Conservation (phyloP, 2,329 filamentous ascomycete genomes). For the Alternaria tenuissima region DNA sequence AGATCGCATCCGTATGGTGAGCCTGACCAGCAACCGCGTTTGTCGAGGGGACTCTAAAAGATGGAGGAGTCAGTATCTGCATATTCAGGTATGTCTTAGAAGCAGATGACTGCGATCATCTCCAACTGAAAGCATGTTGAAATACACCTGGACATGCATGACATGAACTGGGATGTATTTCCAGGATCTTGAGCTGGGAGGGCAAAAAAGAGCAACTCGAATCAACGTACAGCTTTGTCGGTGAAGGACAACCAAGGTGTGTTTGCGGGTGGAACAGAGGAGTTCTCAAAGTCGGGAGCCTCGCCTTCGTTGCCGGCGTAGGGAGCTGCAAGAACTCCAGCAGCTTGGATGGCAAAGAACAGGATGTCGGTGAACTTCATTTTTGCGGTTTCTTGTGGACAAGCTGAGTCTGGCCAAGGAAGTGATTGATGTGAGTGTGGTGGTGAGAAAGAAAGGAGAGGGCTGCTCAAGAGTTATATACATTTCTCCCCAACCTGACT, state of each 20-base stretch:
- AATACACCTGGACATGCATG: background rate
- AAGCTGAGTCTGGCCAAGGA: background rate
- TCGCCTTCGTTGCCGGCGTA: background rate
- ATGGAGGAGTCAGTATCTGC: background rate
- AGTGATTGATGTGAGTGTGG: background rate
- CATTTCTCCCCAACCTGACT: background rate
- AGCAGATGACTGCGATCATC: background rate
- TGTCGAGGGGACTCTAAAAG: background rate
- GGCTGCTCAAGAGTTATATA: background rate
- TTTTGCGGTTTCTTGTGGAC: background rate
- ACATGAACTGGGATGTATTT: background rate
- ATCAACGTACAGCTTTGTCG: slow-evolving; percentile 2
- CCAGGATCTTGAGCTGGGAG: background rate
- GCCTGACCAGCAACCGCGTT: background rate
- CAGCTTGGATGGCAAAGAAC: background rate
- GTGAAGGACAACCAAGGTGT: slow-evolving; percentile 4
- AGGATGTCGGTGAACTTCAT: background rate
- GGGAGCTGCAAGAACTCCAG: slow-evolving; percentile 3
- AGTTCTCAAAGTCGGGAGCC: background rate
- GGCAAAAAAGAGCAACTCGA: too few relatives aligned
- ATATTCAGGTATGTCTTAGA: background rate
- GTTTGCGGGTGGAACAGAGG: background rate
- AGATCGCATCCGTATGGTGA: background rate
- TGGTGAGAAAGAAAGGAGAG: background rate
- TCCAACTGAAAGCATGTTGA: background rate